Evolutionary conservation across 805 yeast genomes (phyloP), one percentile per base, ranked within the genome.

Genomic region (Cyberlindnera euphorbiiphila): DNA sequence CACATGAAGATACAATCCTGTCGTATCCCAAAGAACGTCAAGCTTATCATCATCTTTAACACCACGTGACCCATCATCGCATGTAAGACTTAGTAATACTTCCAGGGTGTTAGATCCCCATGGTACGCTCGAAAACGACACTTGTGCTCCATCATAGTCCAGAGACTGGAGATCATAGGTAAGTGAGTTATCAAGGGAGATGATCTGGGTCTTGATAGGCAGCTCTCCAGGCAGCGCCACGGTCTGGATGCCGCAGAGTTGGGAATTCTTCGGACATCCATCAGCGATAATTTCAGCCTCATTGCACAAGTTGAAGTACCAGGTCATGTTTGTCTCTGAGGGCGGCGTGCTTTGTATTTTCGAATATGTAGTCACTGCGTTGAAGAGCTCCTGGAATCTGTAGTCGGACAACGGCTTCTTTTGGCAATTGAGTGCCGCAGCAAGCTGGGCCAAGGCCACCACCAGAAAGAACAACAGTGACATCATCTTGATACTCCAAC

Each of bases 301-400:
- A 31, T 75, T 78, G 62, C 95, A 86, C 8, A 87, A 66, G 34
- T 86, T 82, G 25, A 89, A 46, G 51, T 70, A 76, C 89, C 96
- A 85, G 3, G 74, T 68, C 23, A 69, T 60, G 34, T 65, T 70
- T 2, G 84, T 75, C 22, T 59, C 62, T 10, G 91, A 74, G 2
- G 98, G 98, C 13, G 98, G 98, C 9, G 96, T 85, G 29, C 70
- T 72, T 22, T 59, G 62, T 13, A 66, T 48, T 5, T 51, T 25
- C 6, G 68, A 53, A n/a, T 66, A 61, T 1, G 61, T 36, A 47
- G 75, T 74, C 5, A 73, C 54, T 4, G 82, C 83, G 34, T 68
- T 67, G 33, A 81, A 62, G 10, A 32, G 25, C 29, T 50, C 56
- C 26, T 36, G 33, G 6, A 54, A 35, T 25, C 31, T 41, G 33